Evolutionary conservation across 805 yeast genomes (phyloP).

Genomic region (Maudiozyma turicensis): DNA sequence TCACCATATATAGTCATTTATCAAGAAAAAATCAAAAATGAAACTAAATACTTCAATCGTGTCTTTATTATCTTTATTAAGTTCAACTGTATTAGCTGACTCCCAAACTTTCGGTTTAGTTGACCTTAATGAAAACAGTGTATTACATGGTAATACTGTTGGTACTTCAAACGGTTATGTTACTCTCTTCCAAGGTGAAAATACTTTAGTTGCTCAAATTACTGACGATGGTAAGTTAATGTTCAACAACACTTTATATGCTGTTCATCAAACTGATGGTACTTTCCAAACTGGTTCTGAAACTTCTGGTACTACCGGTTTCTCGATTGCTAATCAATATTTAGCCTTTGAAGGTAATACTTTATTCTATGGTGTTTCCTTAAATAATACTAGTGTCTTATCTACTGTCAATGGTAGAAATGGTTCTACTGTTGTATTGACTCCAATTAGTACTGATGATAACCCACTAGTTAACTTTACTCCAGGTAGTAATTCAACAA

Average conservation of each 20-base stretch:
- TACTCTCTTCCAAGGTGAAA: slow-evolving; percentile 4
- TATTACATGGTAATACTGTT: slow-evolving; percentile 25
- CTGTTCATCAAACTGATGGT: slow-evolving; percentile 21
- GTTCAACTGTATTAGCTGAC: slow-evolving; percentile 25
- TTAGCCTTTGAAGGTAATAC: slow-evolving; percentile 8
- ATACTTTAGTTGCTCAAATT: slow-evolving; percentile 14
- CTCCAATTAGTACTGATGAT: slow-evolving; percentile 1
- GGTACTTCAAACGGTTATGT: slow-evolving; percentile 8
- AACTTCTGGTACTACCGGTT: slow-evolving; percentile 26
- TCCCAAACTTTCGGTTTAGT: slow-evolving; percentile 30
- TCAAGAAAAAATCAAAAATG: background rate
- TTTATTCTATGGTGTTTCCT: slow-evolving; percentile 34
- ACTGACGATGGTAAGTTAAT: slow-evolving; percentile 28
- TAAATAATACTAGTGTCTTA: slow-evolving; percentile 18
- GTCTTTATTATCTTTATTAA: slow-evolving; percentile 19
- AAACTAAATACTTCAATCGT: slow-evolving; percentile 10
- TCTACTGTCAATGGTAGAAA: slow-evolving; percentile 16
- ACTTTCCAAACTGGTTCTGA: slow-evolving; percentile 15
- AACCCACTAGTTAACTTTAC: background rate
- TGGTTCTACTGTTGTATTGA: slow-evolving; percentile 5
- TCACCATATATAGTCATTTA: no score
- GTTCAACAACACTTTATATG: slow-evolving; percentile 23
- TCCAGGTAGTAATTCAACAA: background rate
- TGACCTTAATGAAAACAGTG: slow-evolving; percentile 31
- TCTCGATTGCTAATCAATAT: slow-evolving; percentile 25